Evolutionary conservation across 202 grass and related monocot genomes (phyloP).

Genomic region (Setaria viridis): DNA sequence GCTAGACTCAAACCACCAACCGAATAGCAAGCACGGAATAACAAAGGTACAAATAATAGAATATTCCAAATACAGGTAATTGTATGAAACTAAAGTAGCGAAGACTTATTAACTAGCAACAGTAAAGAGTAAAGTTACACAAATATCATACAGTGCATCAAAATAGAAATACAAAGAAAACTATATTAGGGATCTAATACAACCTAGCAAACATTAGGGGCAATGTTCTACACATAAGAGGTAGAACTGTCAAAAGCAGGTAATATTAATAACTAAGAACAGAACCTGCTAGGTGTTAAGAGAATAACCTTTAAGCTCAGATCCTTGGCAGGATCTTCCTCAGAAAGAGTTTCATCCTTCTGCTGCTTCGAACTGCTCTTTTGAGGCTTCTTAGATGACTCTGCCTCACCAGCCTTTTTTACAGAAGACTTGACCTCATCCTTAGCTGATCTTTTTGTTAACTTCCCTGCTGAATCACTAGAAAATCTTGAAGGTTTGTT

Average conservation of each 20-base stretch:
- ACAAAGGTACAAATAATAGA: constrained; percentile 7
- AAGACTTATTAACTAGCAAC: neutral
- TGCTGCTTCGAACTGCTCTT: constrained; percentile 50
- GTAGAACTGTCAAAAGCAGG: constrained; percentile 25
- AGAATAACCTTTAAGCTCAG: constrained; percentile 61
- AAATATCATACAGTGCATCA: neutral
- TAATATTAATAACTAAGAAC: constrained; percentile 33
- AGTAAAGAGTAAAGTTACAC: neutral
- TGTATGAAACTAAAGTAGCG: neutral
- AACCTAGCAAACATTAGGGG: neutral
- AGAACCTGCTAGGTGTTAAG: constrained; percentile 25
- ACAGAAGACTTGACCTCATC: constrained; percentile 44
- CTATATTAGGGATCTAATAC: neutral
- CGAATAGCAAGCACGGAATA: neutral
- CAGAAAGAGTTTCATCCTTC: constrained; percentile 49
- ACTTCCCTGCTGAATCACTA: constrained; percentile 61
- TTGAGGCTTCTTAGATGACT: constrained; percentile 59
- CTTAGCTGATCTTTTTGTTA: constrained; percentile 51
- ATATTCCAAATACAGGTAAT: neutral
- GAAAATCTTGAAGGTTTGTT: constrained; percentile 33
- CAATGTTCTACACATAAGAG: neutral
- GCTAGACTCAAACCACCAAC: neutral
- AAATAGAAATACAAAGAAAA: constrained; percentile 15
- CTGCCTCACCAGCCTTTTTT: constrained; percentile 52
- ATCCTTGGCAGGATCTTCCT: constrained; percentile 54